phyloP scores from a whole-genome alignment of 2,329 filamentous ascomycete genomes.

The Stachybotrys chlorohalonatus region DNA sequence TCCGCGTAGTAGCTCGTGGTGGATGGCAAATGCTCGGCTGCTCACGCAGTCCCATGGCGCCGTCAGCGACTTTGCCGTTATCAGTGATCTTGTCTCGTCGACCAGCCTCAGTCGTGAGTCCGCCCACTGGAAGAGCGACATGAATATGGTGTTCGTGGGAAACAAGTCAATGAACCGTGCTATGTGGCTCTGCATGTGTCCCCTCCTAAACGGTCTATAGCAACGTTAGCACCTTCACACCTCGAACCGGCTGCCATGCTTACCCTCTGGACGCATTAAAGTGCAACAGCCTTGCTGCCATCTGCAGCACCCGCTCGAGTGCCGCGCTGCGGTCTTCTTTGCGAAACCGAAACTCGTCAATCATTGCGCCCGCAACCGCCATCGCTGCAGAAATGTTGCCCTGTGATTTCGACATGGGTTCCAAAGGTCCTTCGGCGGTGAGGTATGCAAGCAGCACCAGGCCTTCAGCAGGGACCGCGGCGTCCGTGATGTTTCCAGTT shows the following conservation, averaged over 20 bases:
- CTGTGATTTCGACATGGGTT: constrained; percentile 37
- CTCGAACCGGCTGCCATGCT: constrained; percentile 8
- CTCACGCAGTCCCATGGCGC: constrained; percentile 29
- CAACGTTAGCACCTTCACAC: constrained; percentile 7
- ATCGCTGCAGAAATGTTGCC: constrained; percentile 48
- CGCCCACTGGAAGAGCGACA: constrained; percentile 64
- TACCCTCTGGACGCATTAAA: constrained; percentile 53
- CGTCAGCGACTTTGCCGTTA: constrained; percentile 42
- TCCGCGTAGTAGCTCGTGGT: constrained; percentile 38
- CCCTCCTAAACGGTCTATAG: constrained; percentile 55
- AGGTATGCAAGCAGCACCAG: constrained; percentile 61
- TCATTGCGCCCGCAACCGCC: constrained; percentile 29
- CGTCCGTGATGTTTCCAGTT: constrained; percentile 33
- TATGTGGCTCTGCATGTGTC: constrained; percentile 54
- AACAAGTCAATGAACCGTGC: constrained; percentile 52
- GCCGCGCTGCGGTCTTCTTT: constrained; percentile 20
- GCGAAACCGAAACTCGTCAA: constrained; percentile 30
- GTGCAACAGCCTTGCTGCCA: constrained; percentile 55
- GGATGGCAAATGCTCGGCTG: constrained; percentile 39
- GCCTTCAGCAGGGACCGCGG: constrained; percentile 50
- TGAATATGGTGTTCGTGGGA: constrained; percentile 68
- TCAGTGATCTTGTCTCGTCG: constrained; percentile 63
- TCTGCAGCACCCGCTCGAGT: constrained; percentile 62
- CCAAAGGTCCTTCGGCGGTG: constrained; percentile 27
- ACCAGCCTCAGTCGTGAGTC: constrained; percentile 64